A percentile compares a stretch with the other conserved stretches of the same genome.
phyloP scores from a whole-genome alignment of 371 early-diverging fungal species.

The Batrachochytrium dendrobatidis region DNA sequence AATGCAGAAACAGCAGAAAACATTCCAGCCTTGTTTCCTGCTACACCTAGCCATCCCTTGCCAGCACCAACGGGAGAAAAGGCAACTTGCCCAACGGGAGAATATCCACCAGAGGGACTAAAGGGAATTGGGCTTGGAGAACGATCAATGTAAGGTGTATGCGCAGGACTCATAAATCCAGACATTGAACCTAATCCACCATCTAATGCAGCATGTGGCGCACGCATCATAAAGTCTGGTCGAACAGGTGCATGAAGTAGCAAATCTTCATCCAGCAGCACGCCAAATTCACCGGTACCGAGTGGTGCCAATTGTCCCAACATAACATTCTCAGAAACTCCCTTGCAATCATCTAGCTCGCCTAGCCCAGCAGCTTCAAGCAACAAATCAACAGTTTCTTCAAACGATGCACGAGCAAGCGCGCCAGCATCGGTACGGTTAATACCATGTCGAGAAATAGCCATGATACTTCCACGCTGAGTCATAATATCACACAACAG shows the following conservation, averaged over 20 bases:
- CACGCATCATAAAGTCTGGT: slow-evolving; percentile 10
- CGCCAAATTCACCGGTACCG: slow-evolving; percentile 95
- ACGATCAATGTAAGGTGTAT: slow-evolving; percentile 33
- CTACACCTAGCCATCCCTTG: slow-evolving; percentile 48
- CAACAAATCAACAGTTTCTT: slow-evolving; percentile 99
- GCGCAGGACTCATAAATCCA: slow-evolving; percentile 30
- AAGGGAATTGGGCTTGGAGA: slow-evolving; percentile 22
- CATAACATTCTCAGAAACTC: slow-evolving; percentile 98
- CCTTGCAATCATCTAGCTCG: slow-evolving; percentile 89
- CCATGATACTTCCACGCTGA: slow-evolving; percentile 87
- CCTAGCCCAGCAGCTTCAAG: slow-evolving; percentile 95
- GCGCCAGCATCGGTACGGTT: slow-evolving; percentile 96
- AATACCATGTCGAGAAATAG: slow-evolving; percentile 99
- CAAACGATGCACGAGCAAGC: slow-evolving; percentile 97
- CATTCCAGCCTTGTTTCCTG: slow-evolving; percentile 41
- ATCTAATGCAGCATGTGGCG: not conserved
- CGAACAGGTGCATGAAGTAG: slow-evolving; percentile 47
- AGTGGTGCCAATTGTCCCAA: slow-evolving; percentile 97
- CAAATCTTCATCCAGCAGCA: slow-evolving; percentile 88
- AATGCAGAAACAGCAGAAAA: slow-evolving; percentile 42
- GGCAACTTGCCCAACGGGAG: slow-evolving; percentile 44
- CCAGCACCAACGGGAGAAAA: slow-evolving; percentile 60
- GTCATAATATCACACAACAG: slow-evolving; percentile 99
- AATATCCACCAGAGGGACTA: slow-evolving; percentile 29
- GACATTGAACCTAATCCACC: slow-evolving; percentile 7